Conservation (phyloP, 495 filamentous ascomycete species). For the Lepidopterella palustris region DNA sequence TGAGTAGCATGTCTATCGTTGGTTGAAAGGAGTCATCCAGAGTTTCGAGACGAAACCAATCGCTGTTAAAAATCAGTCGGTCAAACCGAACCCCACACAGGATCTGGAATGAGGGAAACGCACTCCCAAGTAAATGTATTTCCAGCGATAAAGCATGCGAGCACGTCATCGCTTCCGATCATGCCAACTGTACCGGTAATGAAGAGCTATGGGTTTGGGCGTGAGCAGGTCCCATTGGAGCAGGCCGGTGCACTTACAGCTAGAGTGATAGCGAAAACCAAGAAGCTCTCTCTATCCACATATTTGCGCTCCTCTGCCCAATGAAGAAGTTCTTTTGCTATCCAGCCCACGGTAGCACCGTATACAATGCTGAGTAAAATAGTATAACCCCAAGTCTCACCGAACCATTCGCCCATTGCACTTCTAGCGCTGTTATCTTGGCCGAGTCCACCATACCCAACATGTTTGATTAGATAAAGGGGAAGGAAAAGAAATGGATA, state of each 20-base stretch:
- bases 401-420: constrained; percentile 78
- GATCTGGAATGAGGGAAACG: constrained; percentile 9
- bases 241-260: constrained; percentile 47
- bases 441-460: constrained; percentile 50
- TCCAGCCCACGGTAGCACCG: constrained; percentile 68
- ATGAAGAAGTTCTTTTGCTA: constrained; percentile 74
- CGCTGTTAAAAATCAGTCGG: constrained; percentile 37
- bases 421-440: constrained; percentile 52
- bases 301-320: constrained; percentile 77
- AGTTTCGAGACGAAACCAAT: constrained; percentile 88
- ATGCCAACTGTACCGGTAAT: constrained; percentile 81
- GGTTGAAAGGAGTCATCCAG: constrained; percentile 85
- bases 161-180: constrained; percentile 85
- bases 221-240: not conserved
- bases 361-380: constrained; percentile 76
- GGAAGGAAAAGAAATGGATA: constrained; percentile 86
- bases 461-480: constrained; percentile 76
- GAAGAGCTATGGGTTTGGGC: constrained; percentile 48
- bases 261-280: constrained; percentile 81
- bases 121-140: constrained; percentile 84
- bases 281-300: constrained; percentile 84
- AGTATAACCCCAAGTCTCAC: constrained; percentile 78
- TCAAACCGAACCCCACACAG: not conserved
- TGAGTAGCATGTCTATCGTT: constrained; percentile 83
- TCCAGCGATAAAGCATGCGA: constrained; percentile 90